Evolutionary conservation across 2,329 filamentous ascomycete species (phyloP).

Genomic region (Sordariomycetes sp.): DNA sequence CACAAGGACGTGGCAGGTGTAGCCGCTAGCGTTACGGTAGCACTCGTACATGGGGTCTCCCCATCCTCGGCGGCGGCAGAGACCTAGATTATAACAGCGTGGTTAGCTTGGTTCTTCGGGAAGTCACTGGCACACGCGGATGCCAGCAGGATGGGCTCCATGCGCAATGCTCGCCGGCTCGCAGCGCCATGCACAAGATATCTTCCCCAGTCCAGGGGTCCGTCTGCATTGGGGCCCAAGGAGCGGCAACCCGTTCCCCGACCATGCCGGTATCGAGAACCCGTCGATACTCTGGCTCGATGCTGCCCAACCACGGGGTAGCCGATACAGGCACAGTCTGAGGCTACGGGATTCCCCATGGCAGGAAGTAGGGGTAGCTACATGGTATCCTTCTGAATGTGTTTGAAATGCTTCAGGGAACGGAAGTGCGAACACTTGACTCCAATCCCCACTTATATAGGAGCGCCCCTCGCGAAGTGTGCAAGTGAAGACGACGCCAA

Average conservation of each 20-base stretch:
- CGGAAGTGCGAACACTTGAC: background rate
- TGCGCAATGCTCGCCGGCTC: background rate
- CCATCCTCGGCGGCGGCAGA: conserved; percentile 92
- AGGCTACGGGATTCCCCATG: background rate
- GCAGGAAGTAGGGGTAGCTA: background rate
- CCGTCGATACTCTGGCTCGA: background rate
- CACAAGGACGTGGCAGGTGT: conserved; percentile 81
- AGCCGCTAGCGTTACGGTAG: conserved; percentile 61
- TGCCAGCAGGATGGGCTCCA: background rate
- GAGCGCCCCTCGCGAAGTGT: background rate
- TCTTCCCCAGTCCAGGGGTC: background rate
- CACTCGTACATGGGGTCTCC: conserved; percentile 80
- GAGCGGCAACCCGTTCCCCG: background rate
- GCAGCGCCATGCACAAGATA: background rate
- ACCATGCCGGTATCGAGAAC: background rate
- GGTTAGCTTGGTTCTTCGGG: conserved; percentile 1
- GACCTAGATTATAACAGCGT: conserved; percentile 42
- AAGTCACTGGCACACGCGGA: background rate
- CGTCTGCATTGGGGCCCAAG: conserved; percentile 4
- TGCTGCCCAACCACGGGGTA: background rate
- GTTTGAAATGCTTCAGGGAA: background rate
- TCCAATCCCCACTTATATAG: background rate
- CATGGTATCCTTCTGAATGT: background rate
- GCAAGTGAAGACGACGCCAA: background rate
- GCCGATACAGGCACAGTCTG: background rate